phyloP scores from a whole-genome alignment of 192 early-diverging fungal species.

The Linnemannia exigua region DNA sequence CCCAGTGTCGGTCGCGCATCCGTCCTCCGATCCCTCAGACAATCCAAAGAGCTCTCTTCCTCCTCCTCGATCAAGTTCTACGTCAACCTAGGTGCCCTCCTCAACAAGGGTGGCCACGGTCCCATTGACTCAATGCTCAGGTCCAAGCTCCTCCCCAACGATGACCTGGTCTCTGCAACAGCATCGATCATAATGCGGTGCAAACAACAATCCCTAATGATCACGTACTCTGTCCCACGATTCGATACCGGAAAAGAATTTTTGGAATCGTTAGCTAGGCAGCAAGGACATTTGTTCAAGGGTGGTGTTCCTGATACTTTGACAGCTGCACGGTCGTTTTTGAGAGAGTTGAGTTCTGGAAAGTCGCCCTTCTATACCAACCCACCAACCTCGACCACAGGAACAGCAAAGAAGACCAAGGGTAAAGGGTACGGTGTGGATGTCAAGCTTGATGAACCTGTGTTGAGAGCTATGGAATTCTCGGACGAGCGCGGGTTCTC shows the following conservation, averaged over 20 bases:
- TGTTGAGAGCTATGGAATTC: neutral
- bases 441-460: neutral
- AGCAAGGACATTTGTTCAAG: slow-evolving; percentile 2
- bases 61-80: neutral
- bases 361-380: slow-evolving; percentile 8
- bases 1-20: slow-evolving; percentile 14
- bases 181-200: slow-evolving; percentile 5
- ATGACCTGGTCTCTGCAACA: slow-evolving; percentile 9
- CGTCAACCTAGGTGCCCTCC: neutral
- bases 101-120: neutral
- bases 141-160: neutral
- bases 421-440: neutral
- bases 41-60: neutral
- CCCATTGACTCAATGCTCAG: slow-evolving; percentile 3
- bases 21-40: slow-evolving; percentile 1
- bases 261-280: neutral
- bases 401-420: too few species aligned
- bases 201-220: neutral
- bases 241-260: slow-evolving; percentile 1
- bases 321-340: neutral
- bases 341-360: slow-evolving; percentile 11
- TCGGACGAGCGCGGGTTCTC: neutral
- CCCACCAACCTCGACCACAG: neutral
- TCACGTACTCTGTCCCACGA: neutral
- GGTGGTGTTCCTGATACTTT: slow-evolving; percentile 6